These are phyloP conservation scores for Amphicarpaea edgeworthii DNA, from an alignment of 306 rosid species.

Conservation along the genomic window DNA sequence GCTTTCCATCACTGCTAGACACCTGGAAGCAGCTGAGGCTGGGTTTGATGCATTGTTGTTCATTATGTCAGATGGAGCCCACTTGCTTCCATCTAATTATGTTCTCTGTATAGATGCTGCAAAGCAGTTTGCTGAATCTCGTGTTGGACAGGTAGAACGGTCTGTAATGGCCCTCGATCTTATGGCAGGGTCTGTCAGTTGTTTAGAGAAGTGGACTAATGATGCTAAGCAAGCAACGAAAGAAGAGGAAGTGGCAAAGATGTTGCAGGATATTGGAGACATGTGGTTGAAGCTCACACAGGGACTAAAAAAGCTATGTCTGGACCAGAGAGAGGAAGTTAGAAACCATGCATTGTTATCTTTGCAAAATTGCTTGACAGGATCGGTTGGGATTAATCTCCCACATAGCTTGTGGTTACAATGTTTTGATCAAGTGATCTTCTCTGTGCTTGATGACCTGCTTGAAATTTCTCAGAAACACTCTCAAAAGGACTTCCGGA, in stretches of 20 bases:
- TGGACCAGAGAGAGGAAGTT: constrained; percentile 96
- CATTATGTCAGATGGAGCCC: constrained; percentile 88
- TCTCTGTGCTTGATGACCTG: constrained; percentile 82
- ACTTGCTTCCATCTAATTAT: constrained; percentile 88
- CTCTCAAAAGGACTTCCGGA: constrained; percentile 79
- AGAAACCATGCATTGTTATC: constrained; percentile 80
- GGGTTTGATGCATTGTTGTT: constrained; percentile 88
- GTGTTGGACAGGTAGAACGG: constrained; percentile 88
- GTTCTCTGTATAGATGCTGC: constrained; percentile 82
- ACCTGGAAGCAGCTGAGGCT: constrained; percentile 88
- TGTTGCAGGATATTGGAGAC: constrained; percentile 86
- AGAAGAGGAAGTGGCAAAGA: constrained; percentile 72
- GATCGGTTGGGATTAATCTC: constrained; percentile 70
- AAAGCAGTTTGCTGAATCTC: constrained; percentile 95
- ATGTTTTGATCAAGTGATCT: constrained; percentile 88
- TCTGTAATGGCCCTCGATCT: constrained; percentile 85
- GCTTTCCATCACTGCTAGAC: constrained; percentile 90
- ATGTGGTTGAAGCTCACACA: constrained; percentile 95
- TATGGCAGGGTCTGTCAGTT: constrained; percentile 79
- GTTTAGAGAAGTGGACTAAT: constrained; percentile 75
- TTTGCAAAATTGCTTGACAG: constrained; percentile 81
- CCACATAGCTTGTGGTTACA: constrained; percentile 73
- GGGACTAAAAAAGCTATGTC: constrained; percentile 77
- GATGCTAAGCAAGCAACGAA: constrained; percentile 70
- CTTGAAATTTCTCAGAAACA: constrained; percentile 79